phyloP scores from a whole-genome alignment of 257 asterid genomes.

The Nicotiana otophora region DNA sequence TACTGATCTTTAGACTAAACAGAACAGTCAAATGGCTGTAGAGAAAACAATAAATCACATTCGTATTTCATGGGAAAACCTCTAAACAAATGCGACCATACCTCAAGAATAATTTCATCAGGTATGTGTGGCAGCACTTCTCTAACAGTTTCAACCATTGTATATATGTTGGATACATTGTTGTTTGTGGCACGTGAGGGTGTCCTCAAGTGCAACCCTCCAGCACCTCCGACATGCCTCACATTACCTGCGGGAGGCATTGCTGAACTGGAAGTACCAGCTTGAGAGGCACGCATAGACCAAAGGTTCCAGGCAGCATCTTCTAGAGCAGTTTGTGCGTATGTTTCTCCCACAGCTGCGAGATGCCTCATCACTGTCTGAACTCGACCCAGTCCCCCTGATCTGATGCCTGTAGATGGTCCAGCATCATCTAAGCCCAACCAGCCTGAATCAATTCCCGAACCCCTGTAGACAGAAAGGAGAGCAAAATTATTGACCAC shows the following conservation, averaged over 20 bases:
- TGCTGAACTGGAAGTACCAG: slow-evolving; percentile 56
- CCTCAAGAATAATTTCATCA: slow-evolving; percentile 71
- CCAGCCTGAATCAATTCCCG: slow-evolving; percentile 65
- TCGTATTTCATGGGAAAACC: not conserved
- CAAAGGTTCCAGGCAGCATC: slow-evolving; percentile 70
- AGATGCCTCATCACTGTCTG: slow-evolving; percentile 93
- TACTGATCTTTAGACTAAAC: not conserved
- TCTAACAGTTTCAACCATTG: slow-evolving; percentile 76
- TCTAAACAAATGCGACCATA: slow-evolving; percentile 12
- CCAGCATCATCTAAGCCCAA: slow-evolving; percentile 70
- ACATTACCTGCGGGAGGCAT: slow-evolving; percentile 35
- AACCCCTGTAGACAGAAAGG: slow-evolving; percentile 29
- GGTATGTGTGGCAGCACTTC: slow-evolving; percentile 83
- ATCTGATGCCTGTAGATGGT: slow-evolving; percentile 15
- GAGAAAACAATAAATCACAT: not conserved
- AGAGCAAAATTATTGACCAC: not conserved
- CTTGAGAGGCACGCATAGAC: slow-evolving; percentile 61
- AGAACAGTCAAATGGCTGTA: not conserved
- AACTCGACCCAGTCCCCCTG: slow-evolving; percentile 59
- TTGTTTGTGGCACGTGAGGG: slow-evolving; percentile 34
- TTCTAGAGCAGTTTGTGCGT: slow-evolving; percentile 68
- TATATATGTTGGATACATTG: slow-evolving; percentile 44
- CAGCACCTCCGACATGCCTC: slow-evolving; percentile 32
- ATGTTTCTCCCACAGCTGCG: slow-evolving; percentile 87
- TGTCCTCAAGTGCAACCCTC: slow-evolving; percentile 48